Evolutionary conservation across 2,329 filamentous ascomycete genomes (phyloP).

Genomic region (Clonostachys rosea): DNA sequence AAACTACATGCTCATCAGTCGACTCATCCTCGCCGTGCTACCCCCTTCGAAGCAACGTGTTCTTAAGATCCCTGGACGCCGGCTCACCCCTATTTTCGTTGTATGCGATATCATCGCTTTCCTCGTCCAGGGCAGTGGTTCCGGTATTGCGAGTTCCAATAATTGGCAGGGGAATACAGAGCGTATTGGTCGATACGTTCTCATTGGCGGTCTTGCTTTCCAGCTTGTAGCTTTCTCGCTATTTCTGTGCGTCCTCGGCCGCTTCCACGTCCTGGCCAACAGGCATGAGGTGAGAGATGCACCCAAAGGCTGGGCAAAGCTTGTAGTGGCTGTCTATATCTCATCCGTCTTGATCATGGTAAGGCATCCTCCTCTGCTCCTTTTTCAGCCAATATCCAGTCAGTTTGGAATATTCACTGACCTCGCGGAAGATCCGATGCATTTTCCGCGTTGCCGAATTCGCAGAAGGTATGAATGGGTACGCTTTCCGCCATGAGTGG

Average conservation of each 20-base stretch:
- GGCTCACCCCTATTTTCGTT: conserved; percentile 40
- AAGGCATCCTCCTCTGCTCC: conserved; percentile 6
- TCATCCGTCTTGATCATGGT: conserved; percentile 40
- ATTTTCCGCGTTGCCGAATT: conserved; percentile 50
- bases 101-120: conserved; percentile 37
- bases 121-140: conserved; percentile 37
- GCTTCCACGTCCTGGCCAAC: conserved; percentile 26
- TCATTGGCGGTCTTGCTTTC: conserved; percentile 34
- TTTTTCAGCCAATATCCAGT: not conserved
- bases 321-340: conserved; percentile 34
- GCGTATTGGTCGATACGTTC: conserved; percentile 27
- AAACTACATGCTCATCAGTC: conserved; percentile 45
- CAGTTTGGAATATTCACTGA: not conserved
- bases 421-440: conserved; percentile 32
- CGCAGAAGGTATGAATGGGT: conserved; percentile 42
- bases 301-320: conserved; percentile 25
- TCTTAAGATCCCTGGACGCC: conserved; percentile 25
- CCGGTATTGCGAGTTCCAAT: conserved; percentile 31
- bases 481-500: conserved; percentile 45
- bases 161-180: conserved; percentile 34
- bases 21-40: conserved; percentile 32
- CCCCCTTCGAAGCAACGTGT: conserved; percentile 22
- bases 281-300: conserved; percentile 12
- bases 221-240: conserved; percentile 32
- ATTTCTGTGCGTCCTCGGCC: conserved; percentile 31